phyloP scores from a whole-genome alignment of 257 asterid genomes.

The Catharanthus roseus region DNA sequence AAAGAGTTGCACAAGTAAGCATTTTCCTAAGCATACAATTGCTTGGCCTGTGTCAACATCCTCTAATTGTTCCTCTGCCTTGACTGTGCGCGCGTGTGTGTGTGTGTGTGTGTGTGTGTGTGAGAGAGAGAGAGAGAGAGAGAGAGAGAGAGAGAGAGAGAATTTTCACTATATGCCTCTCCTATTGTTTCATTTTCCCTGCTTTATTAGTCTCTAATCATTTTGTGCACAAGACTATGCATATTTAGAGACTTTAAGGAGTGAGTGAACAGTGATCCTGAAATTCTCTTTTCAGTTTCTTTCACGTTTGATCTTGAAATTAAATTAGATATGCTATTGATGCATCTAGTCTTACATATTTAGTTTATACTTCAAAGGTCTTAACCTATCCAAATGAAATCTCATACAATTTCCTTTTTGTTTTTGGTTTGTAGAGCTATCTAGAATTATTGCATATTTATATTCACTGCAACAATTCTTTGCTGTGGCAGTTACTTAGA shows the following conservation, averaged over 20 bases:
- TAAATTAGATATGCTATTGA: neutral
- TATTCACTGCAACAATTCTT: neutral
- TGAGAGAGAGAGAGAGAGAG: too few relatives aligned
- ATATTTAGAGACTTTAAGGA: too few relatives aligned
- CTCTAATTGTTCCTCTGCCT: too few relatives aligned
- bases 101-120: too few relatives aligned
- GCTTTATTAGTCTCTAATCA: too few relatives aligned
- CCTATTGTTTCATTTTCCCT: too few relatives aligned
- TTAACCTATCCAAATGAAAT: neutral
- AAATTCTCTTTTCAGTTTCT: neutral
- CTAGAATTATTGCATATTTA: neutral
- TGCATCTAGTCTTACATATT: neutral
- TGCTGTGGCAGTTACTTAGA: neutral
- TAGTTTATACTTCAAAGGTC: neutral
- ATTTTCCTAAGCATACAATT: neutral
- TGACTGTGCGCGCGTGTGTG: too few relatives aligned
- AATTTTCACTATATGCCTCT: too few relatives aligned
- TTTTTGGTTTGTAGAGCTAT: neutral
- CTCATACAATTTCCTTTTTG: neutral
- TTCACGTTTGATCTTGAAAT: neutral
- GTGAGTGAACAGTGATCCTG: neutral
- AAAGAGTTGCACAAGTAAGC: neutral
- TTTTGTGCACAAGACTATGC: too few relatives aligned
- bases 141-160: too few relatives aligned
- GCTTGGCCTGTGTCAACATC: neutral